Conservation (phyloP, 306 rosid genomes). For the Rosa persica region DNA sequence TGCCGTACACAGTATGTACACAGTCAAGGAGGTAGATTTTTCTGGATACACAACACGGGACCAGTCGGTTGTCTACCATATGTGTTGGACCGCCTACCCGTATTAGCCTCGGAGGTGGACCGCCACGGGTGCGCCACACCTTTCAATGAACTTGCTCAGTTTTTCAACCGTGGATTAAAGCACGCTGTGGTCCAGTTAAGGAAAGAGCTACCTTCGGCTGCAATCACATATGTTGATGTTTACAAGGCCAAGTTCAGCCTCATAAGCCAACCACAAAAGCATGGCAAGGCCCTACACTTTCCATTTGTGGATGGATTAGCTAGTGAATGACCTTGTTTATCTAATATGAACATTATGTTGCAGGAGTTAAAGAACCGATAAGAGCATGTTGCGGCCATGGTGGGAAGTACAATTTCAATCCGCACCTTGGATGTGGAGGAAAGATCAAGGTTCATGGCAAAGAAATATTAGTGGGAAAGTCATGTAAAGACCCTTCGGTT, state of each 20-base stretch:
- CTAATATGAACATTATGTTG: not conserved
- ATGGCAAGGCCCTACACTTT: conserved; percentile 19
- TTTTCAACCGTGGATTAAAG: conserved; percentile 54
- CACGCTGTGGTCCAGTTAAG: conserved; percentile 43
- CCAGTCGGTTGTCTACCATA: conserved; percentile 64
- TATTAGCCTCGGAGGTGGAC: conserved; percentile 32
- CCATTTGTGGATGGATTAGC: not conserved
- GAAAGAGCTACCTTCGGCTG: conserved; percentile 44
- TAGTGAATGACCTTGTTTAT: not conserved
- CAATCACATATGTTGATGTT: conserved; percentile 58
- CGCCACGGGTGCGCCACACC: conserved; percentile 45
- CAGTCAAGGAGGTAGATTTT: conserved; percentile 53
- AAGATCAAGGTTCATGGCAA: conserved; percentile 35
- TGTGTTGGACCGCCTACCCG: conserved; percentile 33
- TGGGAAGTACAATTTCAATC: conserved; percentile 35
- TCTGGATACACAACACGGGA: conserved; percentile 81
- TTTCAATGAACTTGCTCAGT: conserved; percentile 51
- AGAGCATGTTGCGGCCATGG: conserved; percentile 35
- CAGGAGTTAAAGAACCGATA: conserved; percentile 23
- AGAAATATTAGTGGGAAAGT: conserved; percentile 33
- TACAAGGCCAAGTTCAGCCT: conserved; percentile 34
- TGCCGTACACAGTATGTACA: conserved; percentile 37
- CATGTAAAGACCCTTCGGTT: conserved; percentile 53
- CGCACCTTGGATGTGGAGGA: conserved; percentile 30
- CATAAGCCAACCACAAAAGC: conserved; percentile 26